Conservation (phyloP, 129 eudicot species). For the Kitagawia praeruptora region DNA sequence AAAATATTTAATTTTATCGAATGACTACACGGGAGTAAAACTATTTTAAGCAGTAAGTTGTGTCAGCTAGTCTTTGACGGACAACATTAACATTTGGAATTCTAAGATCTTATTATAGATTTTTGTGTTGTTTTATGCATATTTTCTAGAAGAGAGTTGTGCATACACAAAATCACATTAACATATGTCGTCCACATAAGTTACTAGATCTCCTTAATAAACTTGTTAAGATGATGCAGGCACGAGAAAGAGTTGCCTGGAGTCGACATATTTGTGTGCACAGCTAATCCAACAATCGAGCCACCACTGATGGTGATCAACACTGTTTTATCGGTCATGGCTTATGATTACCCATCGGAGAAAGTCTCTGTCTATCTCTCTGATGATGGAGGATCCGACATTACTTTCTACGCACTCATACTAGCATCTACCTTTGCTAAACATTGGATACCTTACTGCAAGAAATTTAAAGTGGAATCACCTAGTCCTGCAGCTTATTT, state of each 20-base stretch:
- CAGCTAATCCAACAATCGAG: slow-evolving; percentile 70
- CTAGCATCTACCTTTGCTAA: slow-evolving; percentile 53
- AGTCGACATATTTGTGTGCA: slow-evolving; percentile 74
- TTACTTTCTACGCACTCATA: slow-evolving; percentile 61
- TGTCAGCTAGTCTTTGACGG: not conserved
- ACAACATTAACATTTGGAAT: no score
- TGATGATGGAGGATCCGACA: slow-evolving; percentile 74
- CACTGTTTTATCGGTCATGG: slow-evolving; percentile 84
- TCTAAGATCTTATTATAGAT: no score
- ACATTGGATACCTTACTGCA: slow-evolving; percentile 75
- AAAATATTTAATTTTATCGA: no score
- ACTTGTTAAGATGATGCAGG: slow-evolving; percentile 17
- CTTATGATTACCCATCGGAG: slow-evolving; percentile 68
- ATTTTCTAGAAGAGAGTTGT: no score
- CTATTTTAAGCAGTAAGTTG: no score
- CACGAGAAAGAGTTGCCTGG: slow-evolving; percentile 41
- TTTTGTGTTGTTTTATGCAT: no score
- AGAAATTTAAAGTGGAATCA: slow-evolving; percentile 54
- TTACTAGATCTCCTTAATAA: not conserved
- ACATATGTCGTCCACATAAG: not conserved
- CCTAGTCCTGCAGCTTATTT: slow-evolving; percentile 65
- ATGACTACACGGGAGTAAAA: no score
- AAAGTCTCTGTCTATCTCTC: slow-evolving; percentile 68
- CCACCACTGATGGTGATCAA: slow-evolving; percentile 76
- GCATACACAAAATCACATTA: no score